Evolutionary conservation across 2,329 filamentous ascomycete species (phyloP), one percentile per base, ranked within the genome.

Genomic region (Fusarium sp.): DNA sequence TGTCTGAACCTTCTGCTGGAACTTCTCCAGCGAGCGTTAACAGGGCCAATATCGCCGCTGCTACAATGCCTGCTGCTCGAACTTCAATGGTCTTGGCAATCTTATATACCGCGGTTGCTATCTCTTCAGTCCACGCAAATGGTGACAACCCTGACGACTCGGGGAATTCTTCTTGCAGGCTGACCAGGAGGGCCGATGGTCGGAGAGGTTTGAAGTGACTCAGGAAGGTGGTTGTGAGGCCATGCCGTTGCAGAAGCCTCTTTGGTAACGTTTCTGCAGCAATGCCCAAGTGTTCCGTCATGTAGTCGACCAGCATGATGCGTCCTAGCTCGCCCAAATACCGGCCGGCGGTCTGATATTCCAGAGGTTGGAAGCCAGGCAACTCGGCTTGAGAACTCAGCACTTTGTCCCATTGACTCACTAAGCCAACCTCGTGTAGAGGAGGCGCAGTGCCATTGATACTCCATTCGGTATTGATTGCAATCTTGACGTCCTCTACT

Each of bases 401-500:
- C 61, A 85, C 80, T 11, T 83, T 79, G 73, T 96, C 93, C 92
- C 92, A 95, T 36, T 81, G 81, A 11, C 87, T 94, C 52, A 93
- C 87, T 48, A 95, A 84, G 2, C 83, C 82, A 20, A 90, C 80
- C 24, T 90, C 84, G 24, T 85, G 83, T 55, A 95, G 81, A 1
- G 92, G 91, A 8, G 85, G 83, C n/a, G 89, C 89, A 3, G 92
- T 89, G 8, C 92, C 92, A 26, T 90, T 90, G 72, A 96, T 94
- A 52, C 91, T 92, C 91, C 92, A 95, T 79, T 96, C 93, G 0
- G 93, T 95, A 75, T 95, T 95, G 67, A 95, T 89, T 6, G 93
- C 88, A 15, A 94, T 90, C 69, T 88, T 90, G n/a, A 87, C 81
- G 8, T 91, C 84, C 14, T 83, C 80, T 2, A 83, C 69, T 22